Base-by-base conservation (phyloP, 176 grass and related monocot genomes). In the Phoenix roebelenii region DNA sequence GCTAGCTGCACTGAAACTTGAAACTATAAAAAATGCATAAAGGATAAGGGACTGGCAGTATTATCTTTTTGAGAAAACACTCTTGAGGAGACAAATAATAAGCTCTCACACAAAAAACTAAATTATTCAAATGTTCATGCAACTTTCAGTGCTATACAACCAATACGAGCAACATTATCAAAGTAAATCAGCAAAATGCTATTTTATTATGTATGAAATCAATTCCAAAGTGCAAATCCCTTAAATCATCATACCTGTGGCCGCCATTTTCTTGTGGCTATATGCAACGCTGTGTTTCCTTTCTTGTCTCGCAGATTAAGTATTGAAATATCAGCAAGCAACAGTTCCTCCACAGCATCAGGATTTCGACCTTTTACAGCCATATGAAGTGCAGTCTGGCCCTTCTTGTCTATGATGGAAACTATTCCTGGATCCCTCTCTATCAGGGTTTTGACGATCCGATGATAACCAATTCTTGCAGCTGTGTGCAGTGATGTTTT, bases 211-310 rank as follows among this genome's bases (percentile, higher is more conserved):
- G 10, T 44, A 12, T 44, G 9, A 44, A 44, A 44, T 10, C 7
- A 44, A 14, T 10, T 44, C 10, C 9, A 14, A 44, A 44, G 10
- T 14, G 2, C 2, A 10, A 44, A 30, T 0, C 28, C 28, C 5
- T 30, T 6, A 30, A 76, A 68, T 30, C 65, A 58, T 19, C 50
- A 68, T 85, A 98, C 93, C 93, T 92, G 93, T 35, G 93, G 76
- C 63, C 93, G 85, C 93, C 93, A 98, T 89, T 98, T 98, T 74
- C 93, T 83, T 26, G 93, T 98, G 57, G 93, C 86, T 69, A 98
- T 92, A 22, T 98, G 93, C 55, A 98, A 80, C 66, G 87, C 84
- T 19, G 93, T 92, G 59, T 98, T 98, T 61, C 63, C 84, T 60
- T 98, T 98, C 78, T 98, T 98, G 65, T 98, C 93, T 23, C 87